Conservation (phyloP, 2,329 filamentous ascomycete species). For the Colletotrichum coccodes region DNA sequence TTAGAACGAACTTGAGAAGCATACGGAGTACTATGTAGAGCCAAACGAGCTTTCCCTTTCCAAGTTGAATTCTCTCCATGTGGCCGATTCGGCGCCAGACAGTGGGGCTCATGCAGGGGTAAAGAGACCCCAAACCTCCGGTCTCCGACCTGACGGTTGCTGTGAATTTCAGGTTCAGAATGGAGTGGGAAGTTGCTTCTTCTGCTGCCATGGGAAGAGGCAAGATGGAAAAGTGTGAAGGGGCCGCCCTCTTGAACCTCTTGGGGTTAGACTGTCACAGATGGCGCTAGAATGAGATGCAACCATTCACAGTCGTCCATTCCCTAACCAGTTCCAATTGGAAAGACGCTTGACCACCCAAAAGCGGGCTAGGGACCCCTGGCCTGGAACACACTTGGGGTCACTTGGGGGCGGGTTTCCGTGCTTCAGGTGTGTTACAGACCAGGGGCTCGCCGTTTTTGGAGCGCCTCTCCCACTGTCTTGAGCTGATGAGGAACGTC, state of each 20-base stretch:
- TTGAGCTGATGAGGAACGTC: conserved; percentile 19
- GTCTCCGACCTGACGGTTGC: not conserved
- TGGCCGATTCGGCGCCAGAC: not conserved
- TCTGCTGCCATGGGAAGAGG: not conserved
- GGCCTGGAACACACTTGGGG: conserved; percentile 10
- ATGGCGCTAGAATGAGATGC: conserved; percentile 10
- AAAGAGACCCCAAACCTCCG: not conserved
- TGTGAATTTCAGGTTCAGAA: not conserved
- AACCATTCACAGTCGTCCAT: not conserved
- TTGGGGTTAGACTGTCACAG: conserved; percentile 15
- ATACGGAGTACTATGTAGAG: too few species aligned
- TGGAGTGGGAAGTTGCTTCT: not conserved
- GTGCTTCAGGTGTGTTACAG: conserved; percentile 62
- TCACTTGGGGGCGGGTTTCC: conserved; percentile 30
- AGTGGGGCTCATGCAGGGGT: not conserved
- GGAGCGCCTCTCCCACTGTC: conserved; percentile 30
- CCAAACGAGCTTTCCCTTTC: not conserved
- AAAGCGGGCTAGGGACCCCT: conserved; percentile 4
- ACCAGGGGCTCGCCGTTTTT: conserved; percentile 45
- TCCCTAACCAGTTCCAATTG: not conserved
- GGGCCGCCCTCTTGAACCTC: not conserved
- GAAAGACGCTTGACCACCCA: not conserved
- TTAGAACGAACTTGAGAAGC: not conserved
- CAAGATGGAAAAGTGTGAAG: not conserved
- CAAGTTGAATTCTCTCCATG: not conserved